phyloP scores from a whole-genome alignment of 495 filamentous ascomycete species.

The Penicillium argentinense region DNA sequence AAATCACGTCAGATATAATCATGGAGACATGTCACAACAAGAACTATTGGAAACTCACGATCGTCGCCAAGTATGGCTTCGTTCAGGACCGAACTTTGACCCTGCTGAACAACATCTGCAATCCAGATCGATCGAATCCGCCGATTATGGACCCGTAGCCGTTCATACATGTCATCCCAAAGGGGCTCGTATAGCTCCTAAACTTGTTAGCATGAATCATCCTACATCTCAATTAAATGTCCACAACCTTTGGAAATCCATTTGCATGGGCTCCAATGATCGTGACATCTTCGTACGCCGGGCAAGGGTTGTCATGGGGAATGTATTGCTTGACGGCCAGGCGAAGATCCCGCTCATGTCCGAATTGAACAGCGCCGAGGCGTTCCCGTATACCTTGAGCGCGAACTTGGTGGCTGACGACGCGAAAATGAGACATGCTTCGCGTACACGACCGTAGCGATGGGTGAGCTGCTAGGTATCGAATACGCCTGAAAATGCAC shows the following conservation, averaged over 20 bases:
- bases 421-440: background rate
- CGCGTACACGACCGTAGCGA: too few relatives aligned
- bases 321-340: constrained; percentile 73
- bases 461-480: too few relatives aligned
- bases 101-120: constrained; percentile 65
- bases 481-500: too few relatives aligned
- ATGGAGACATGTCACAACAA: too few relatives aligned
- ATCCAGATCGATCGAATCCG: constrained; percentile 66
- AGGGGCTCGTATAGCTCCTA: constrained; percentile 76
- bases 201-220: too few relatives aligned
- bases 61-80: constrained; percentile 58
- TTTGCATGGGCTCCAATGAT: constrained; percentile 74
- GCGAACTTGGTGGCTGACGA: constrained; percentile 44
- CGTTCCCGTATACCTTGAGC: constrained; percentile 64
- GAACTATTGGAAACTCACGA: background rate
- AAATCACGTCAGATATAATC: too few relatives aligned
- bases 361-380: constrained; percentile 47
- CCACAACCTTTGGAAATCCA: too few relatives aligned
- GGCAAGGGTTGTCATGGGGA: constrained; percentile 53
- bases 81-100: constrained; percentile 62
- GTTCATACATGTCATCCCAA: constrained; percentile 60
- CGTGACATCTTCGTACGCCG: constrained; percentile 62
- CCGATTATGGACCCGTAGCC: constrained; percentile 47
- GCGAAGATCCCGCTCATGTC: constrained; percentile 52
- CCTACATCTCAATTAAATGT: too few relatives aligned